Base-by-base conservation (phyloP, 495 filamentous ascomycete species). In the Aspergillus ellipticus region DNA sequence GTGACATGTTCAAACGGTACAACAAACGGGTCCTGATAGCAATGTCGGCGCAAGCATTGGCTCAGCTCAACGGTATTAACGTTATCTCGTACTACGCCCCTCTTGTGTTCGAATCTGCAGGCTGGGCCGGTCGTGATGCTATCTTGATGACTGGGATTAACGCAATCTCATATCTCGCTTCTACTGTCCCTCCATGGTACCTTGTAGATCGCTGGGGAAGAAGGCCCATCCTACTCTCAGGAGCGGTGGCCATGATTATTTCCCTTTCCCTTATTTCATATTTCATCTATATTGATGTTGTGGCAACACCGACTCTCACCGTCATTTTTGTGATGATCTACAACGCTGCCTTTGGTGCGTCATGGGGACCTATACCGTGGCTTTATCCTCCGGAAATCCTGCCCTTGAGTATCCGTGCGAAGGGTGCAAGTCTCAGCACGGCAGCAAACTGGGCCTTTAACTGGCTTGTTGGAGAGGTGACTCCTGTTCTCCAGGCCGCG, bases 61-160 rank as follows among this genome's bases (percentile, higher is more conserved):
- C 94, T 16, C 94, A 98, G 69, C 81, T 97, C 20, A 98, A 97
- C 73, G 94, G 94, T 43, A 98, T 98, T 72, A 98, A 98, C 74
- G 95, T 98, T 60, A 98, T 98, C 52, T 97, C 94, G 16, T 98
- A 98, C 75, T 98, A 98, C 62, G 93, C 95, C 0, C 95, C 95
- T 3, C 81, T 93, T 21, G 94, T 98, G 22, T 98, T 98, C 65
- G 93, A 97, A 71, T 89, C 90, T 22, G 94, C 95, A 29, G 92
- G 94, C 16, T 98, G 94, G 95, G 64, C 78, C 37, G 94, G 94
- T 41, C 90, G 92, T 28, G 79, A 88, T 49, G 95, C 94, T 17
- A 90, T 97, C 58, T 79, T 97, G 52, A 97, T 97, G 95, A 96
- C 95, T 10, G 95, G 95, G 46, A 89, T 98, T 71, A 98, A 98